These are phyloP conservation scores for Vaccinium myrtillus DNA, from an alignment of 148 eudicot genomes.

Conservation along the genomic window DNA sequence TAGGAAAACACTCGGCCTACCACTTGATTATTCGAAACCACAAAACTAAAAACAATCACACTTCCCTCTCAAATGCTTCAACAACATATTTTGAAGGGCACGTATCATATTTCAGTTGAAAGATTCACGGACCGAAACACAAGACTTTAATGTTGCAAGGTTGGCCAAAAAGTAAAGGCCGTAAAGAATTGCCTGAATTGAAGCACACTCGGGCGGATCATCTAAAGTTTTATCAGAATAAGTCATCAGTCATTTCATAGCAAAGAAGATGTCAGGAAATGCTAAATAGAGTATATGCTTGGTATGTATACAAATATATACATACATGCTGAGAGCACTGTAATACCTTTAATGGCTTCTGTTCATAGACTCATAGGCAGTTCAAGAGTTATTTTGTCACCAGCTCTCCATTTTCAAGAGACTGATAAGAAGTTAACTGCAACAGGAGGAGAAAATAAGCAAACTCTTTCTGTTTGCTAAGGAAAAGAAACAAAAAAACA, in stretches of 20 bases:
- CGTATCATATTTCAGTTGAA: no score
- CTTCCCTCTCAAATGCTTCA: no score
- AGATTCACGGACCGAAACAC: no score
- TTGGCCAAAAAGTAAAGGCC: slow-evolving; percentile 52
- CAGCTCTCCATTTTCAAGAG: slow-evolving; percentile 55
- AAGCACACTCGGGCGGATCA: slow-evolving; percentile 62
- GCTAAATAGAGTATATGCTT: neutral
- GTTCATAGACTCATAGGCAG: slow-evolving; percentile 58
- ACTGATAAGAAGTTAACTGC: slow-evolving; percentile 69
- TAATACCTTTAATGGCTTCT: slow-evolving; percentile 68
- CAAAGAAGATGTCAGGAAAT: neutral
- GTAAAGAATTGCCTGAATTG: slow-evolving; percentile 67
- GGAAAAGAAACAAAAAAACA: neutral
- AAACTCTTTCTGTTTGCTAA: neutral
- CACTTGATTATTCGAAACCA: no score
- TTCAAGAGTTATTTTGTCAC: slow-evolving; percentile 54
- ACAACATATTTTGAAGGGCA: no score
- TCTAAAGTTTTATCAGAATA: slow-evolving; percentile 38
- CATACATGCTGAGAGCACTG: neutral
- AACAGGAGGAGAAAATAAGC: neutral
- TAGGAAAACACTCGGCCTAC: no score
- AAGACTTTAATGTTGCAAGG: no score
- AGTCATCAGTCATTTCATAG: neutral
- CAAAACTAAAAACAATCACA: no score
- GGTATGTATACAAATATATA: neutral